Percentiles rank a stretch among this genome's conserved stretches.
phyloP scores from a whole-genome alignment of 2,329 filamentous ascomycete genomes.

The Acrocalymma vagum region DNA sequence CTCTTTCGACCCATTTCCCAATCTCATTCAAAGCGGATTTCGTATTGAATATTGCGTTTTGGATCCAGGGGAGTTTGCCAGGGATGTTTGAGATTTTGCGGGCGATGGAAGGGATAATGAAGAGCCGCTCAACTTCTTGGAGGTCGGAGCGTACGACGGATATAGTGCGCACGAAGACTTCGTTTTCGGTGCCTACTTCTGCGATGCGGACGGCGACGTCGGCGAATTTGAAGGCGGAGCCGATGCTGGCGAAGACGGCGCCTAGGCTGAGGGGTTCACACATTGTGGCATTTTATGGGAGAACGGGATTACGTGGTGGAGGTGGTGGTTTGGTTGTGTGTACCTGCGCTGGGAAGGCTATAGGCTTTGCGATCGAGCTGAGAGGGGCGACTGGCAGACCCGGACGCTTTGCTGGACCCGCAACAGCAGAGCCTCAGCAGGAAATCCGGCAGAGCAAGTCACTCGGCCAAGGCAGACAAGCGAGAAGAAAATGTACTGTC shows the following conservation, averaged over 20 bases:
- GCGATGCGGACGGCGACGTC: conserved; percentile 28
- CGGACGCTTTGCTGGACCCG: too few relatives aligned
- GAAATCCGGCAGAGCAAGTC: too few relatives aligned
- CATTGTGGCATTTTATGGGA: conserved; percentile 8
- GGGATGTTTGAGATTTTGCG: conserved; percentile 19
- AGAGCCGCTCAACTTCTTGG: conserved; percentile 26
- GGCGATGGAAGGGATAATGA: conserved; percentile 16
- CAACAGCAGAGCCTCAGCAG: too few relatives aligned
- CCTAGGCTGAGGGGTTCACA: conserved; percentile 20
- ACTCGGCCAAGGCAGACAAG: too few relatives aligned
- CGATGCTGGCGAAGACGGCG: conserved; percentile 26
- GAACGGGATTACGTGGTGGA: neutral
- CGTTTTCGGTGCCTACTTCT: conserved; percentile 32
- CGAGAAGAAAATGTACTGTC: too few relatives aligned
- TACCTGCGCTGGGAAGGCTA: too few relatives aligned
- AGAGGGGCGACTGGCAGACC: too few relatives aligned
- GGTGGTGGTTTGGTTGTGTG: too few relatives aligned
- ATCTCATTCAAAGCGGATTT: conserved; percentile 31
- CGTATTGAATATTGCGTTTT: conserved; percentile 23
- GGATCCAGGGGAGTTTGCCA: conserved; percentile 29
- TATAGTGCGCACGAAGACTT: conserved; percentile 34
- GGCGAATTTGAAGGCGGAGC: conserved; percentile 30
- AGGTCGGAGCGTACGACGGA: conserved; percentile 31
- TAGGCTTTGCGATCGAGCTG: too few relatives aligned
- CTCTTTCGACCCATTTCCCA: conserved; percentile 31